Evolutionary conservation across 169 alveolate species (phyloP), one percentile per base, ranked within the genome.

Genomic region (Fabrea salina): DNA sequence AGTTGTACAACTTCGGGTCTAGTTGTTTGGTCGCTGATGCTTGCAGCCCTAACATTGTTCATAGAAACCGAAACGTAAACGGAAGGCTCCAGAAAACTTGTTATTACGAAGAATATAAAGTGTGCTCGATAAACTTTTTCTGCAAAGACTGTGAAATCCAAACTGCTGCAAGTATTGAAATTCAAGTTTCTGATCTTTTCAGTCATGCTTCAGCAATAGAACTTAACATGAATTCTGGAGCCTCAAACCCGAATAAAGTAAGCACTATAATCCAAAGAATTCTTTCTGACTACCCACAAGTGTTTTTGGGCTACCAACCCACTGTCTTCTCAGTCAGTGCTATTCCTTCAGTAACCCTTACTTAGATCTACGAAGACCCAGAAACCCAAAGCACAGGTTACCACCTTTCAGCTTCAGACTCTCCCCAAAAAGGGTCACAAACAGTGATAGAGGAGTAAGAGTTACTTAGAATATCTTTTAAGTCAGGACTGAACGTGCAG

Each of bases 291-390:
- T 19, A 19, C 4, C 32, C 32, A 5, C 37, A 27, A 27, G 72
- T 74, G 30, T 74, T 74, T 33, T n/a, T 32, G 4, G 81, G 81
- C 27, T 74, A n/a, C 3, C 32, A 6, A 13, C 57, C 68, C 5
- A 37, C 72, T 27, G 30, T 53, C 5, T 50, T 74, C 50, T 50
- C 16, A 22, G 30, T 51, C 22, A 13, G 32, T 19, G 25, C 33
- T n/a, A 44, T 44, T 44, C 19, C 16, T 44, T 44, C 8, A 16
- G 16, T 44, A 8, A 44, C 16, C 53, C 16, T 44, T 44, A 44
- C 8, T 8, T 8, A 44, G 53, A 16, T 44, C 16, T 44, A 25
- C 75, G 5, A 40, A 35, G 19, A 35, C n/a, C n/a, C n/a, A n/a
- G n/a, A n/a, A n/a, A n/a, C n/a, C n/a, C n/a, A 35, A 35, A 19